phyloP scores from a whole-genome alignment of 441 rosid genomes.

The California macrophylla region DNA sequence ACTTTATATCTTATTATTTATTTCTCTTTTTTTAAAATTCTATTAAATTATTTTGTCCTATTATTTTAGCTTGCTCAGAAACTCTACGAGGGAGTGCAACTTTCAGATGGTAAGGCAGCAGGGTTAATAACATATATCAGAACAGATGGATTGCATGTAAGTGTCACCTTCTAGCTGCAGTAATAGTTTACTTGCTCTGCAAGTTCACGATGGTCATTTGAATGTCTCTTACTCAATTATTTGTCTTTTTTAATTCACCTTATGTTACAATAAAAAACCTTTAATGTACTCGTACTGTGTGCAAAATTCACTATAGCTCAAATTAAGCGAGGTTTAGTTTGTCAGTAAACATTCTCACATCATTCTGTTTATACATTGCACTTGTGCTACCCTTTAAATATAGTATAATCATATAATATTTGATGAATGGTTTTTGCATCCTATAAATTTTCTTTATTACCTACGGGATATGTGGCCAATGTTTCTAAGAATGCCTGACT shows the following conservation, averaged over 20 bases:
- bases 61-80: slow-evolving; percentile 84
- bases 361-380: neutral
- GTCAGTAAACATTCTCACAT: neutral
- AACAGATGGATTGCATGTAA: slow-evolving; percentile 93
- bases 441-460: neutral
- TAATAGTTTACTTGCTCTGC: neutral
- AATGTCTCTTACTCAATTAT: neutral
- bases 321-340: neutral
- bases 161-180: slow-evolving; percentile 26
- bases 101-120: slow-evolving; percentile 58
- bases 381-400: neutral
- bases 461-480: neutral
- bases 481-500: neutral
- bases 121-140: slow-evolving; percentile 92
- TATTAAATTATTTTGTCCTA: slow-evolving; percentile 11
- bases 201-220: neutral
- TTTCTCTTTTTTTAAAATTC: neutral
- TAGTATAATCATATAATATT: neutral
- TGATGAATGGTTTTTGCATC: neutral
- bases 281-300: neutral
- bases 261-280: neutral
- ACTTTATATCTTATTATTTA: neutral
- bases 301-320: neutral
- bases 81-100: slow-evolving; percentile 83
- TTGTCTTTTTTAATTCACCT: neutral